Evolutionary conservation across 1,284 basidiomycete species (phyloP), one percentile per base, ranked within the genome.

Genomic region (Puccinia coronata): DNA sequence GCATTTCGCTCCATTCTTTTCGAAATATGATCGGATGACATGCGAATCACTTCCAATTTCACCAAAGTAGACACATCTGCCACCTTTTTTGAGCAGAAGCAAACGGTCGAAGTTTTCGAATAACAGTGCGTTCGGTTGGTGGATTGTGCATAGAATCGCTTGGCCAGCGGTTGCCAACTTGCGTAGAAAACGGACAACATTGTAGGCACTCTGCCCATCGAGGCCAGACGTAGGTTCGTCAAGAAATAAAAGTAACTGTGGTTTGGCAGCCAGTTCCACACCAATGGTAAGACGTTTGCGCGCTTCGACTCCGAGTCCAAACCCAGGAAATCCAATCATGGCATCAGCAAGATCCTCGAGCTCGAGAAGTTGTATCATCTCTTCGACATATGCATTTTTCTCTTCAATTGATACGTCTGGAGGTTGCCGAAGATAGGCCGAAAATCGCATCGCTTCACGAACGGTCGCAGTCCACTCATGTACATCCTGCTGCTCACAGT

Each of bases 181-280:
- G 36, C 92, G 89, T 71, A 96, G 88, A 85, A 96, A 92, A 1
- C 89, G 88, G 72, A 94, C 89, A 84, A 96, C 94, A 20, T 92
- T 92, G 92, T 92, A 95, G 0, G 95, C 93, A 71, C 91, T 92
- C 85, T 95, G 93, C 1, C 93, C 94, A 85, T 96, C 94, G 36
- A 96, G 88, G 63, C 95, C 94, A 16, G 92, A 93, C 0, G 92
- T 93, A 59, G 83, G 86, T 81, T 85, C 85, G 73, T 86, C 85
- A 49, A 83, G 84, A 83, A 87, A 87, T n/a, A 87, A 82, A 11
- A 87, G 84, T 82, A 86, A 84, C 47, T 85, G 83, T 39, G 84
- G 87, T 82, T 87, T 86, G 84, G 89, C 89, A 49, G 89, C 89
- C 5, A 90, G 87, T 84, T 90, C 90, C 82, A 90, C 90, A 83